These are phyloP conservation scores for Monosporascus ibericus DNA, from an alignment of 2,329 filamentous ascomycete species.

Conservation along the genomic window DNA sequence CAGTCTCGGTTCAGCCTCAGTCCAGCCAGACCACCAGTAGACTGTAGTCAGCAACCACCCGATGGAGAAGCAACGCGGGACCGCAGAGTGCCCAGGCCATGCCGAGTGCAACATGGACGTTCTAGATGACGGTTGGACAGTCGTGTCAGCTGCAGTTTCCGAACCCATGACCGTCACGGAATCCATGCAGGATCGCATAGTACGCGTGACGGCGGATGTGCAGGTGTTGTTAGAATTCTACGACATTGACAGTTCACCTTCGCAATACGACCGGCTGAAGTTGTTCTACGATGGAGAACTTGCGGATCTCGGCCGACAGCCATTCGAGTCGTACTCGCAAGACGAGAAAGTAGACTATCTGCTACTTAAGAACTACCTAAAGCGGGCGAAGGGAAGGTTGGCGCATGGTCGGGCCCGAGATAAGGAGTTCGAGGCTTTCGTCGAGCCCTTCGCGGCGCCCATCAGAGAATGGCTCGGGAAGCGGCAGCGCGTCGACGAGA, in stretches of 20 bases:
- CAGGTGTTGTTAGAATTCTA: constrained; percentile 43
- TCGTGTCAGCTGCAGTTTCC: background rate
- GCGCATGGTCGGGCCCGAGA: constrained; percentile 32
- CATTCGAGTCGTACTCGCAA: constrained; percentile 33
- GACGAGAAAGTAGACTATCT: constrained; percentile 43
- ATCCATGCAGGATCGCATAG: constrained; percentile 31
- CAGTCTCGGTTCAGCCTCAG: background rate
- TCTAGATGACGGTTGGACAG: background rate
- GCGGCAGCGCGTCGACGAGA: constrained; percentile 36
- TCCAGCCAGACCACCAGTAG: background rate
- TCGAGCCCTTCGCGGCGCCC: constrained; percentile 36
- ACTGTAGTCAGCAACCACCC: background rate
- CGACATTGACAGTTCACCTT: constrained; percentile 38
- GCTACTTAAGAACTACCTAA: constrained; percentile 42
- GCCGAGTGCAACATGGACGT: background rate
- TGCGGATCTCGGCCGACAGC: constrained; percentile 23
- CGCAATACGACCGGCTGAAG: constrained; percentile 31
- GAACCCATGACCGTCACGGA: constrained; percentile 2
- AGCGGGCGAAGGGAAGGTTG: constrained; percentile 29
- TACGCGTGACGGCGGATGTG: constrained; percentile 38
- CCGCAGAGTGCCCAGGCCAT: background rate
- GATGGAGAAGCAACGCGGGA: background rate
- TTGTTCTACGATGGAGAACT: constrained; percentile 38
- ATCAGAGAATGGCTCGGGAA: constrained; percentile 41
- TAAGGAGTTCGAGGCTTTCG: constrained; percentile 30